Evolutionary conservation across 768 basidiomycete genomes (phyloP).

Genomic region (Coprinellus micaceus): DNA sequence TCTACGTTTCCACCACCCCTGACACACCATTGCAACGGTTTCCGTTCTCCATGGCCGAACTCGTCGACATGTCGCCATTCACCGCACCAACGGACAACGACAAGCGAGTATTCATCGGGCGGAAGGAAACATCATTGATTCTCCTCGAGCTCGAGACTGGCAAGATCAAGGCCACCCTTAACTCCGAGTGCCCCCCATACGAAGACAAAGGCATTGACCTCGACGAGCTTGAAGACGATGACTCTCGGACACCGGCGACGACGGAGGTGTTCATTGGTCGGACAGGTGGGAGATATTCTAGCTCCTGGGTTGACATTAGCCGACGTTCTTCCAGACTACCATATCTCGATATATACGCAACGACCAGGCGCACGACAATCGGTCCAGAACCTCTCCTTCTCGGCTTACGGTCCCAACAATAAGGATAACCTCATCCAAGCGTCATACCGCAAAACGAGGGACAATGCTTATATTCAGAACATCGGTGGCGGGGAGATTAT

Average conservation of each 20-base stretch:
- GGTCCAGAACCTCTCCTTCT: slow-evolving; percentile 83
- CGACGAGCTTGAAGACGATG: slow-evolving; percentile 43
- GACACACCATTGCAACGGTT: slow-evolving; percentile 77
- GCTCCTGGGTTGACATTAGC: background rate
- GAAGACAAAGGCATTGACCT: slow-evolving; percentile 41
- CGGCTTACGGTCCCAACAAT: slow-evolving; percentile 90
- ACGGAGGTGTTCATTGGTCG: slow-evolving; percentile 51
- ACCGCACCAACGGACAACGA: slow-evolving; percentile 59
- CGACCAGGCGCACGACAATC: slow-evolving; percentile 36
- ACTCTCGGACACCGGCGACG: slow-evolving; percentile 31
- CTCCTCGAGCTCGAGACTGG: slow-evolving; percentile 78
- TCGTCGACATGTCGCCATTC: slow-evolving; percentile 90
- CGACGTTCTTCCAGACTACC: slow-evolving; percentile 59
- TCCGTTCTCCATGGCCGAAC: slow-evolving; percentile 86
- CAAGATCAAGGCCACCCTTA: slow-evolving; percentile 68
- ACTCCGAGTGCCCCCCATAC: slow-evolving; percentile 73
- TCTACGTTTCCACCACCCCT: slow-evolving; percentile 78
- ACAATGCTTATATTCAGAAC: slow-evolving; percentile 78
- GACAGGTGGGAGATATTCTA: slow-evolving; percentile 35
- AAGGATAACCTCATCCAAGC: slow-evolving; percentile 72
- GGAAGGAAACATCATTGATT: slow-evolving; percentile 82
- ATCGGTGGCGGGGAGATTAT: slow-evolving; percentile 76
- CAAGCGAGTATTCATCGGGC: slow-evolving; percentile 78
- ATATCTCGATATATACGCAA: slow-evolving; percentile 76
- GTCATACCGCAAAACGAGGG: slow-evolving; percentile 71